phyloP scores from a whole-genome alignment of 2,329 filamentous ascomycete species.

The Sphaerostilbella broomeana region DNA sequence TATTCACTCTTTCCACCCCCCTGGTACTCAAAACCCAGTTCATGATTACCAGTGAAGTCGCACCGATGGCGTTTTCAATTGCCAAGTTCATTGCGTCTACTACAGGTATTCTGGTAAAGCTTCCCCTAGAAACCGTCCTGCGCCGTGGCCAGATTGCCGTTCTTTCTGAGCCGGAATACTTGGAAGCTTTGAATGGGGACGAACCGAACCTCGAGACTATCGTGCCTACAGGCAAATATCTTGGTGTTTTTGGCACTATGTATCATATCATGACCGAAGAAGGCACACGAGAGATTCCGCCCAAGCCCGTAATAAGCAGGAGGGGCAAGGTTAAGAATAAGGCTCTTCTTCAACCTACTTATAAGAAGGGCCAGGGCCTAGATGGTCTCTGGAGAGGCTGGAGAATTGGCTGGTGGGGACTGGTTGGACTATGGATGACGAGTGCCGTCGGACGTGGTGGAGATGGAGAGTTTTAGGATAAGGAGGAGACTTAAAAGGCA shows the following conservation, averaged over 20 bases:
- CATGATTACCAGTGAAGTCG: slow-evolving; percentile 72
- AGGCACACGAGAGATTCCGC: slow-evolving; percentile 50
- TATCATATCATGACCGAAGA: slow-evolving; percentile 81
- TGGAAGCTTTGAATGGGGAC: slow-evolving; percentile 40
- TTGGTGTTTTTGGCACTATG: slow-evolving; percentile 86
- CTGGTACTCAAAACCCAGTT: slow-evolving; percentile 81
- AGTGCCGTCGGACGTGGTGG: slow-evolving; percentile 56
- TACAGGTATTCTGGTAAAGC: slow-evolving; percentile 74
- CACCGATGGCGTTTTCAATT: slow-evolving; percentile 75
- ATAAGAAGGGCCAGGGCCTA: slow-evolving; percentile 58
- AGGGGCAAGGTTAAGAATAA: slow-evolving; percentile 28
- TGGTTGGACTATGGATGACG: slow-evolving; percentile 68
- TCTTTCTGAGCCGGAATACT: slow-evolving; percentile 48
- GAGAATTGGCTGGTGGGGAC: slow-evolving; percentile 72
- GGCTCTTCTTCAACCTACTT: slow-evolving; percentile 24
- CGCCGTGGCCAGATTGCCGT: slow-evolving; percentile 79
- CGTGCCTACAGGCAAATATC: slow-evolving; percentile 72
- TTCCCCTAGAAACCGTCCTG: slow-evolving; percentile 87
- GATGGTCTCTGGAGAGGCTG: slow-evolving; percentile 66
- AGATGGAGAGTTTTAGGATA: slow-evolving; percentile 50
- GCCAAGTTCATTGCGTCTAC: slow-evolving; percentile 76
- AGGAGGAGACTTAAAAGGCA: not conserved
- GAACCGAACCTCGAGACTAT: slow-evolving; percentile 58
- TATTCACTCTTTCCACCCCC: slow-evolving; percentile 76
- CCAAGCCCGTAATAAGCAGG: slow-evolving; percentile 26